Conservation (phyloP, 768 basidiomycete genomes). For the Flagelloscypha sp. region DNA sequence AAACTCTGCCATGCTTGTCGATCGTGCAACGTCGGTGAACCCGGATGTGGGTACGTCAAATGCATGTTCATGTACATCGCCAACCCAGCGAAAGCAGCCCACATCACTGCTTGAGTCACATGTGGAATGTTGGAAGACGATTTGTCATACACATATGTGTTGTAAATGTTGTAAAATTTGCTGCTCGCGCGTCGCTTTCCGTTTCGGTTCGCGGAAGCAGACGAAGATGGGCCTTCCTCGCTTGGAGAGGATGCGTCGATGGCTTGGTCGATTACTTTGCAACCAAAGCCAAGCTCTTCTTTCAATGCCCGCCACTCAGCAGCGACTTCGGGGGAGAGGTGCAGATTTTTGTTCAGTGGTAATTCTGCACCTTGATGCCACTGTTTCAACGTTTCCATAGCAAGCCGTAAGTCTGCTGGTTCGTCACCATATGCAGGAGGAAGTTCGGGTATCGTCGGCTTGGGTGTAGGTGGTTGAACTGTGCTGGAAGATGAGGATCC, state of each 20-base stretch:
- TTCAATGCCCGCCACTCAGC: constrained; percentile 79
- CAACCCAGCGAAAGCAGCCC: no score
- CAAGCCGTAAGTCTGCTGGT: constrained; percentile 43
- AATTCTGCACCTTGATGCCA: constrained; percentile 58
- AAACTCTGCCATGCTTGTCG: constrained; percentile 74
- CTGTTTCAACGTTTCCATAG: constrained; percentile 53
- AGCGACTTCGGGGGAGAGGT: constrained; percentile 47
- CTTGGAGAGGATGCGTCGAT: constrained; percentile 30
- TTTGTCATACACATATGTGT: constrained; percentile 47
- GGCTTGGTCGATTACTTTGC: constrained; percentile 66
- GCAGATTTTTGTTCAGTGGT: constrained; percentile 27
- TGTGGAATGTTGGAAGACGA: constrained; percentile 16
- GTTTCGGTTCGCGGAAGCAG: no score
- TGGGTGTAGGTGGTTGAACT: constrained; percentile 28
- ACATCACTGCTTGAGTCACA: no score
- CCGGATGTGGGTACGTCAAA: constrained; percentile 51
- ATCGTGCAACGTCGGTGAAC: constrained; percentile 68
- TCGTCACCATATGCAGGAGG: constrained; percentile 66
- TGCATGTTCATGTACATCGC: no score
- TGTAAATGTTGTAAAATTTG: constrained; percentile 85
- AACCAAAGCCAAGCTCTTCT: constrained; percentile 71
- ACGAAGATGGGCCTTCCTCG: constrained; percentile 12
- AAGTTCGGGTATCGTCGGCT: constrained; percentile 33
- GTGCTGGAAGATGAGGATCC: constrained; percentile 69
- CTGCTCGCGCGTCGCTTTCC: constrained; percentile 30